Evolutionary conservation across 2,329 filamentous ascomycete species (phyloP), one percentile per base, ranked within the genome.

Genomic region (Xylariaceae sp.): DNA sequence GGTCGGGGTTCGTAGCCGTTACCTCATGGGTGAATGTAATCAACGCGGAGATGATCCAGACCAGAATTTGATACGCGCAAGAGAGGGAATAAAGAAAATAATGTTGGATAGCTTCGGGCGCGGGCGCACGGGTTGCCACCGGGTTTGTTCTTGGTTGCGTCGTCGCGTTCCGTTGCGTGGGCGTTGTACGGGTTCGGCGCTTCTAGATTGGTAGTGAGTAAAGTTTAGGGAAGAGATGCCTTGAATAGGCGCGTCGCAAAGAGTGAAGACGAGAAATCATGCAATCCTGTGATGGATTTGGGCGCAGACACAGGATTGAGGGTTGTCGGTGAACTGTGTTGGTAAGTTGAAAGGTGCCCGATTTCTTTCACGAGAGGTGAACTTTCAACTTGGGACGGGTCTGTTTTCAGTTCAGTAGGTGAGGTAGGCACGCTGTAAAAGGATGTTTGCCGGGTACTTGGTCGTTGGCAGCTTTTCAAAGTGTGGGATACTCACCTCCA

Each of bases 361-460:
- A 47, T 54, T 64, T 65, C 62, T 64, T 64, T 64, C 58, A 64
- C 55, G 44, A 41, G 11, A 41, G 51, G 55, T 13, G 11, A 52
- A 15, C 53, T 48, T 55, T 54, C 35, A 44, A 51, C 35, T 39
- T 13, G 35, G 4, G 4, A 10, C 10, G 53, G 13, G 53, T 61
- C 64, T 72, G 70, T 68, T 71, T 72, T 68, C 70, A 68, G 69
- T 68, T 60, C 61, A 67, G 64, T 66, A 69, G 69, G 68, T 68
- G 23, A 30, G 23, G 23, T 30, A 30, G 71, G 37, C 37, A 41
- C 23, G 23, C 23, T 30, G 23, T 30, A 41, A 41, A 41, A 41
- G 37, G 37, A 41, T 13, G 37, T 10, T 7, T 41, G 23, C 23
- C 23, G 23, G 23, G 23, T 30, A 30, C 23, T 30, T 30, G 23